Base-by-base conservation (phyloP, 345 rosid species). In the Moringa oleifera region DNA sequence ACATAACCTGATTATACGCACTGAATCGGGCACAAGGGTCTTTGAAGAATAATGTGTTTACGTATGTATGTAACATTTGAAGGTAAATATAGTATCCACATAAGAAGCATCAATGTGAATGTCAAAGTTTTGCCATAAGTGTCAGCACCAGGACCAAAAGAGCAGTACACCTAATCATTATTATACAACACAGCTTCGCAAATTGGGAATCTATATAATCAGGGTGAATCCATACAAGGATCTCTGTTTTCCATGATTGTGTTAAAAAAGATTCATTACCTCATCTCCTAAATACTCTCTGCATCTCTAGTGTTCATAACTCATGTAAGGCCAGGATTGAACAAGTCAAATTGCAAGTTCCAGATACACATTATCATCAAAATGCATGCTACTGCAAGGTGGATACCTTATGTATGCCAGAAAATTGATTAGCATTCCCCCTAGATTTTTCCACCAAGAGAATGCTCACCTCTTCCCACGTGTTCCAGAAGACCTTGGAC, bases 391-490 rank as follows among this genome's bases (percentile, higher is more conserved):
- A 51, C 33, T 45, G 18, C 18, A 37, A 67, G 18, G 47, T 41
- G 47, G 1, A 41, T 15, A 15, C 16, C 6, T 41, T 41, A 58
- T 28, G 58, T 46, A 52, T 25, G 62, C 50, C 53, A 25, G 24
- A 20, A 50, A 68, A 23, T 13, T 11, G 65, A 62, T 63, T 45
- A 24, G 45, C 55, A 60, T 65, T 58, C 23, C 69, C 51, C 57
- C 66, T 56, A 63, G 50, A 55, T 58, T 47, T 51, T 19, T 18
- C 51, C 62, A 18, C 19, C n/a, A 59, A 28, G 23, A 57, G 23
- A 15, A 23, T 19, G 31, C 75, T 81, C 89, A 83, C 71, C 94
- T 90, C 76, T 80, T 82, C 55, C 85, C 81, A 66, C 87, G 91
- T 61, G 73, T 57, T 71, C 85, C 83, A 67, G 76, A 55, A 36